phyloP scores from a whole-genome alignment of 306 rosid species.

The Pachyrhizus erosus region DNA sequence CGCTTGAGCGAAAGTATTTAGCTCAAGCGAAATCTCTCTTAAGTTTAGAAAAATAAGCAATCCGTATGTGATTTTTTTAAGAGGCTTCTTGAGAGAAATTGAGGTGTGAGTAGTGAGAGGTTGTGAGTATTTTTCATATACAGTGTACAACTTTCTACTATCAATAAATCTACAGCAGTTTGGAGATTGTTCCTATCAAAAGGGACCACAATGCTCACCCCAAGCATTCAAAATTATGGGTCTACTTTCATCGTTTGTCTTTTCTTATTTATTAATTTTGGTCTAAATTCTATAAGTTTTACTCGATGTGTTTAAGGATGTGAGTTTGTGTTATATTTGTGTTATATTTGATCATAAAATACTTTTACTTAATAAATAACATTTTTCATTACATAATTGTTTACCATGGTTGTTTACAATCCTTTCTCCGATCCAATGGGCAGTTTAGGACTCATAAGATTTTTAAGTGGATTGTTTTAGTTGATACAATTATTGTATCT shows the following conservation, averaged over 20 bases:
- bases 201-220: background rate
- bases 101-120: too few relatives aligned
- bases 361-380: background rate
- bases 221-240: background rate
- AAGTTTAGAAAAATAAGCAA: too few relatives aligned
- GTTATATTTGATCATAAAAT: background rate
- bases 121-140: too few relatives aligned
- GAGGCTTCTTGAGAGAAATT: too few relatives aligned
- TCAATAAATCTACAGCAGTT: too few relatives aligned
- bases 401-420: background rate
- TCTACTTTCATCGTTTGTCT: background rate
- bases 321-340: background rate
- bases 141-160: too few relatives aligned
- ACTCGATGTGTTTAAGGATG: background rate
- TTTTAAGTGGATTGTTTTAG: background rate
- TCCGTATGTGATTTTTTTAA: too few relatives aligned
- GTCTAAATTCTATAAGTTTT: background rate
- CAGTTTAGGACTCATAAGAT: too few relatives aligned
- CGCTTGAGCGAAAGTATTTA: too few relatives aligned
- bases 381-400: background rate
- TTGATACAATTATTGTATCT: background rate
- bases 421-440: background rate
- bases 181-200: too few relatives aligned
- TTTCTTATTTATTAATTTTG: background rate
- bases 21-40: too few relatives aligned